phyloP scores from a whole-genome alignment of 2,329 filamentous ascomycete genomes.

The Nigrospora osmanthi region DNA sequence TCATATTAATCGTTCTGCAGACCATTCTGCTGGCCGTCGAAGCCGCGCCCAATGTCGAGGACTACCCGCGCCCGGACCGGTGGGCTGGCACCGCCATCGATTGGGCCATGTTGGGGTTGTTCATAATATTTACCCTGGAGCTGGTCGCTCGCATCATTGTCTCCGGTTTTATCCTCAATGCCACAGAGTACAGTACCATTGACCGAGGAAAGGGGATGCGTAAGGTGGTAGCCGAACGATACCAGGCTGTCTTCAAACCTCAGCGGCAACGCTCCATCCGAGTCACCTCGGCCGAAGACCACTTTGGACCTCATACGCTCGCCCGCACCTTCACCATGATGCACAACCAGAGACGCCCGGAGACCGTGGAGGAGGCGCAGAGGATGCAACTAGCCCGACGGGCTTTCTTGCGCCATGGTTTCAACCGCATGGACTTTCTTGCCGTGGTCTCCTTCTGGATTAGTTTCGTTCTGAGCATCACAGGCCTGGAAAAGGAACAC shows the following conservation, averaged over 20 bases:
- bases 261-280: conserved; percentile 64
- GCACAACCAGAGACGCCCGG: conserved; percentile 50
- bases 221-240: conserved; percentile 68
- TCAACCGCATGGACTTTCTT: conserved; percentile 91
- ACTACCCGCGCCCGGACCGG: conserved; percentile 47
- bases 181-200: conserved; percentile 84
- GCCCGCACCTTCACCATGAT: conserved; percentile 73
- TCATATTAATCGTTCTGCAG: conserved; percentile 82
- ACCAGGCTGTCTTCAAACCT: conserved; percentile 72
- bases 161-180: conserved; percentile 87
- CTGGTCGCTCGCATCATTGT: conserved; percentile 78
- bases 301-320: conserved; percentile 54
- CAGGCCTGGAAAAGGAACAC: conserved; percentile 57
- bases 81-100: conserved; percentile 66
- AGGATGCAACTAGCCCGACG: conserved; percentile 79
- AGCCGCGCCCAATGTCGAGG: conserved; percentile 60
- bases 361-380: conserved; percentile 68
- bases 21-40: conserved; percentile 83
- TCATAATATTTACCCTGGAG: conserved; percentile 85
- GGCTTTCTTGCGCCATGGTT: conserved; percentile 89
- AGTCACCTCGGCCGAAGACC: conserved; percentile 33
- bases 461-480: conserved; percentile 66
- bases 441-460: conserved; percentile 96
- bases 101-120: conserved; percentile 74
- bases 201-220: conserved; percentile 69